phyloP scores from a whole-genome alignment of 179 eudicot species.

The Sideroxylon spinosum region DNA sequence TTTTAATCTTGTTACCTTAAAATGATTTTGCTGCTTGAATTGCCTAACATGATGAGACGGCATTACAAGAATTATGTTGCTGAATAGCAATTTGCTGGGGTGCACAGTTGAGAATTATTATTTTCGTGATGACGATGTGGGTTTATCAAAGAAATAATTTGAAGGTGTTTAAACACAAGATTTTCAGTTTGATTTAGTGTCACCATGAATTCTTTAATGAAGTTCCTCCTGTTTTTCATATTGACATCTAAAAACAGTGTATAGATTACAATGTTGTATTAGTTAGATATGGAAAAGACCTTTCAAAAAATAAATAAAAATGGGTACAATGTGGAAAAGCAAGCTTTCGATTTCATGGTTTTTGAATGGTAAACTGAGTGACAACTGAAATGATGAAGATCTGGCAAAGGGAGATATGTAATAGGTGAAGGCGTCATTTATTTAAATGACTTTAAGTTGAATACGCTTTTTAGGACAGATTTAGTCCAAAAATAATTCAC shows the following conservation, averaged over 20 bases:
- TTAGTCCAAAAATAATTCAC: too few species aligned
- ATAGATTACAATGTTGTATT: neutral
- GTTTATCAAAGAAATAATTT: neutral
- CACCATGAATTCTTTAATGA: too few species aligned
- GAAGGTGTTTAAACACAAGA: neutral
- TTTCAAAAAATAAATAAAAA: too few species aligned
- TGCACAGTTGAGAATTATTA: conserved; percentile 8
- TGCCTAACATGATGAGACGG: conserved; percentile 6
- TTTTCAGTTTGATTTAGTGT: neutral
- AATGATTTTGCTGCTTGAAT: neutral
- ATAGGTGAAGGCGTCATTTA: too few species aligned
- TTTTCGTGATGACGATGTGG: neutral
- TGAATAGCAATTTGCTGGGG: neutral
- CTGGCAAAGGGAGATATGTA: too few species aligned
- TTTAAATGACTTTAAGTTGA: too few species aligned
- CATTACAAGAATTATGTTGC: neutral
- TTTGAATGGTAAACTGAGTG: neutral
- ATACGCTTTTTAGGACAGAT: too few species aligned
- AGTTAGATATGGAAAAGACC: too few species aligned
- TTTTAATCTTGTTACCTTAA: neutral
- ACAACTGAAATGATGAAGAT: too few species aligned
- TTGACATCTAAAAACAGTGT: neutral
- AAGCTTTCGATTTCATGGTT: neutral
- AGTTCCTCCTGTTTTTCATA: neutral
- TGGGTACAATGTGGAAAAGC: too few species aligned